Evolutionary conservation across 2,329 filamentous ascomycete genomes (phyloP), one percentile per base, ranked within the genome.

Genomic region (Fusarium nygamai): DNA sequence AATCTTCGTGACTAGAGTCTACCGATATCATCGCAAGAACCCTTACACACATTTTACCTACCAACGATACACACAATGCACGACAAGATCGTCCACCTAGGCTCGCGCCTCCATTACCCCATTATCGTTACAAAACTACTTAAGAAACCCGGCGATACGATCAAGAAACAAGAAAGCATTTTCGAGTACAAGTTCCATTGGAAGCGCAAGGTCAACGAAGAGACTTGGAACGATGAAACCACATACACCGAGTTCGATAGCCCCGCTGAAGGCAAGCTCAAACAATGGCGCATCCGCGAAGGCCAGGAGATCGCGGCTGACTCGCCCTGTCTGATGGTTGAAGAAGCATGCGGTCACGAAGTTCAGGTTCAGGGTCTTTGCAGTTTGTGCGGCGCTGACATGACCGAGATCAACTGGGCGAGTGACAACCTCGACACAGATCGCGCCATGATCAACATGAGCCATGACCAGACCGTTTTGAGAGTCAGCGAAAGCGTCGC

Each of bases 391-490:
- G 96, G 96, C 73, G 94, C 96, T 83, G 95, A 98, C 84, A 98
- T 99, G 95, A 98, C 94, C 62, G 92, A 94, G 88, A 89, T 92
- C 77, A 93, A 92, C 82, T 98, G 94, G 89, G 94, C 94, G 63
- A 94, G 92, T 68, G 92, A 95, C 72, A 86, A 91, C 54, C 89
- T 90, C 76, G 94, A 97, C 81, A 93, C 93, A 6, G 91, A 93
- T 72, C 94, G 96, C 76, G 96, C 96, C 59, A 94, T 93, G 67
- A 96, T 99, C 82, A 96, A 96, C 84, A 97, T 98, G 91, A 92
- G 94, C 34, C 96, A 99, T 84, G 94, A 97, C 82, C 95, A 97
- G 80, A 94, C 93, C 5, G 91, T 92, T 29, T 88, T 99, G 71
- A 95, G 92, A 54, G 94, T 99, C 78, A 98, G 95, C 82, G 88